phyloP scores from a whole-genome alignment of 768 basidiomycete species.

The Panus rudis region DNA sequence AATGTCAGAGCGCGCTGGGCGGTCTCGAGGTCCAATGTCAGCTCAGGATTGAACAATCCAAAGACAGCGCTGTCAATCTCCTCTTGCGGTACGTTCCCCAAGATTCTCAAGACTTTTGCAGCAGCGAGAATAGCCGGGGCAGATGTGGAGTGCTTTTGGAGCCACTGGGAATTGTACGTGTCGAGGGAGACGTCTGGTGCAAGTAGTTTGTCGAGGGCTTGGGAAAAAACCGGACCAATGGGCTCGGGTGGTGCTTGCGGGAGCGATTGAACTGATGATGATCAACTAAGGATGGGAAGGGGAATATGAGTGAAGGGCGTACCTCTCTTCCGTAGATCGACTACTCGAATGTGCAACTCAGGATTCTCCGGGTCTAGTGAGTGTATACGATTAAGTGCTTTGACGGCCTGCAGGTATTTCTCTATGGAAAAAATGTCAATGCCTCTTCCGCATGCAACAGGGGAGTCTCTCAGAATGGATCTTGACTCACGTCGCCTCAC shows the following conservation, averaged over 20 bases:
- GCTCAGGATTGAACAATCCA: slow-evolving; percentile 35
- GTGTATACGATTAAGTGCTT: slow-evolving; percentile 55
- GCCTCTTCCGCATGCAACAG: neutral
- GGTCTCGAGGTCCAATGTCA: slow-evolving; percentile 46
- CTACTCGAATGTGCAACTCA: slow-evolving; percentile 62
- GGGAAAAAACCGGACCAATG: slow-evolving; percentile 43
- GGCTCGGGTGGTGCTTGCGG: slow-evolving; percentile 37
- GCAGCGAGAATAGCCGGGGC: slow-evolving; percentile 52
- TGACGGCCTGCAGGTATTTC: slow-evolving; percentile 73
- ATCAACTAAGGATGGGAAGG: neutral
- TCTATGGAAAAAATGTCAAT: slow-evolving; percentile 33
- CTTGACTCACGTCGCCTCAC: slow-evolving; percentile 68
- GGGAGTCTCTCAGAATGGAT: no score
- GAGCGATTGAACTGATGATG: slow-evolving; percentile 36
- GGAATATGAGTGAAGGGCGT: slow-evolving; percentile 9
- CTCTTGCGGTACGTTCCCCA: slow-evolving; percentile 38
- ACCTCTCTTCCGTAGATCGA: slow-evolving; percentile 58
- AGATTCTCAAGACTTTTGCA: slow-evolving; percentile 45
- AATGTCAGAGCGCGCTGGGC: slow-evolving; percentile 42
- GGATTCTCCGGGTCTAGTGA: slow-evolving; percentile 49
- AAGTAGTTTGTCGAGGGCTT: slow-evolving; percentile 42
- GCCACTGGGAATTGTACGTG: slow-evolving; percentile 66
- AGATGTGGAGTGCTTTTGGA: slow-evolving; percentile 52
- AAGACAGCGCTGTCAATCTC: slow-evolving; percentile 61
- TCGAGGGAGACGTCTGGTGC: slow-evolving; percentile 54